Base-by-base conservation (phyloP, 257 asterid genomes). In the Linderniella brevidens region DNA sequence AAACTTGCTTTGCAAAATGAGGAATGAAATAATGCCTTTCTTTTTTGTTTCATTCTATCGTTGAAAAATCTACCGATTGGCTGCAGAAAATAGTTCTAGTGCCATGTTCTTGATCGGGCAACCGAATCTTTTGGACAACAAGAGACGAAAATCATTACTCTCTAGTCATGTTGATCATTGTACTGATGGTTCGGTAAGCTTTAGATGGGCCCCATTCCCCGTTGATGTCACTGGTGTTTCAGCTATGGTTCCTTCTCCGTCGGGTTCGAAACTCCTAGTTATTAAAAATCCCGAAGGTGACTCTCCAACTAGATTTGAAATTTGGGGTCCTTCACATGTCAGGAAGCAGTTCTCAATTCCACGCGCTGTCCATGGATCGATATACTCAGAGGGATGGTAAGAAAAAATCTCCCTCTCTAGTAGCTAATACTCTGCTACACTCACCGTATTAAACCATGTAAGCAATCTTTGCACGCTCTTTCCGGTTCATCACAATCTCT, bases 371-470 rank as follows among this genome's bases (percentile, higher is more conserved):
- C 99, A 90, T 65, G 96, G 96, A 53, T 66, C 92, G 3, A 76
- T 90, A 19, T 90, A 84, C 57, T 37, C 78, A 8, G 99, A 90
- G 66, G 96, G 96, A 69, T 85, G 93, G 99, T 90, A 90, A 64
- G 41, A 48, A 17, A 46, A 46, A 29, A 39, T 13, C 43, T 10
- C 15, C 9, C 3, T 10, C 9, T 2, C 13, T 10, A 11, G 3
- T 39, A 11, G 13, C 13, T 39, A 13, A 9, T 39, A 39, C 15
- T 39, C 9, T 46, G 19, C 25, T 15, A 17, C 12, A 46, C 4
- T 17, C 32, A 37, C 40, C 9, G 32, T 6, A 25, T 25, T 25
- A 3, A 25, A 39, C 9, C 1, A 39, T 10, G n/a, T n/a, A n/a
- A n/a, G n/a, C n/a, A n/a, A n/a, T 39, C 15, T 11, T 10, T 1